phyloP scores from a whole-genome alignment of 163 green algal genomes.

The Prototheca cutis region DNA sequence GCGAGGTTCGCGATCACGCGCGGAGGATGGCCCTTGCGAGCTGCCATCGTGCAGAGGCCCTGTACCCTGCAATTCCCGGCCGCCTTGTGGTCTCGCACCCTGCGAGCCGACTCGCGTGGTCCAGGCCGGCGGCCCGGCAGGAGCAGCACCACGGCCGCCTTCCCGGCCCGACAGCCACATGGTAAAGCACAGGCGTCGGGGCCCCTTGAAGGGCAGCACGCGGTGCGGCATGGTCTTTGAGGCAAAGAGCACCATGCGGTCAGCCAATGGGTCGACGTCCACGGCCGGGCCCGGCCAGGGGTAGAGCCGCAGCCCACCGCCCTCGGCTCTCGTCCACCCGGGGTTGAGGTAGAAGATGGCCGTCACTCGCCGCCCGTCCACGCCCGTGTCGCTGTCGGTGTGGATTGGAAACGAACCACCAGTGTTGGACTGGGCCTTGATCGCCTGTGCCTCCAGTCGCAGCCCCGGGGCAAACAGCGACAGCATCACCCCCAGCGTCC shows the following conservation, averaged over 20 bases:
- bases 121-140: too few species aligned
- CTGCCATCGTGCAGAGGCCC: too few species aligned
- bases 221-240: slow-evolving; percentile 58
- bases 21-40: too few species aligned
- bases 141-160: too few species aligned
- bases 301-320: slow-evolving; percentile 63
- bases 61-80: too few species aligned
- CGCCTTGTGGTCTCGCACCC: too few species aligned
- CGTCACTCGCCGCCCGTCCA: slow-evolving; percentile 56
- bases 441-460: slow-evolving; percentile 41
- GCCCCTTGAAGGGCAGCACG: background rate
- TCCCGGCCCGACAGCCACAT: too few species aligned
- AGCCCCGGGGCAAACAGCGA: slow-evolving; percentile 40
- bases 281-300: slow-evolving; percentile 49
- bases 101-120: too few species aligned
- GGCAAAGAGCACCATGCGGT: slow-evolving; percentile 65
- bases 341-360: slow-evolving; percentile 71
- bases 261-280: slow-evolving; percentile 42
- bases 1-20: too few species aligned
- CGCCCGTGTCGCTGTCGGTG: slow-evolving; percentile 51
- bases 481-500: slow-evolving; percentile 44
- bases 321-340: slow-evolving; percentile 41
- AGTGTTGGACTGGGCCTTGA: slow-evolving; percentile 70
- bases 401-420: slow-evolving; percentile 70
- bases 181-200: too few species aligned